Conservation (phyloP, 164 flowering plant species). For the Umbilicus rupestris region DNA sequence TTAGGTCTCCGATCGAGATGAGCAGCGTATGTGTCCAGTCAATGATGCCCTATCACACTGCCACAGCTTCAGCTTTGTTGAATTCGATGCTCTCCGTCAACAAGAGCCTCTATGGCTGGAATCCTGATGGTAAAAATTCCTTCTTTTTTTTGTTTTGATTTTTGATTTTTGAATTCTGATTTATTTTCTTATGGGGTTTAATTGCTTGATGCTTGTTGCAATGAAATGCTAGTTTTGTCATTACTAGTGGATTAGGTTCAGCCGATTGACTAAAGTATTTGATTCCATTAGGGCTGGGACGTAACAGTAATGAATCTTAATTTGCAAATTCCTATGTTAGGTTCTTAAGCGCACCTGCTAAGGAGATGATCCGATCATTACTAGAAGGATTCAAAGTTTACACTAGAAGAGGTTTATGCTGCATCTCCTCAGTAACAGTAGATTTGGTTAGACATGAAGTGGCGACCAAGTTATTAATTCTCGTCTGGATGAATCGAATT, state of each 20-base stretch:
- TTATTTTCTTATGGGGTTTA: neutral
- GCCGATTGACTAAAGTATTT: neutral
- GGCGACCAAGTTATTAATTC: neutral
- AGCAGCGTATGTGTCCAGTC: constrained; percentile 49
- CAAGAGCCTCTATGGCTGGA: constrained; percentile 51
- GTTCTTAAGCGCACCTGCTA: neutral
- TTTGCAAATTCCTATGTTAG: constrained; percentile 1
- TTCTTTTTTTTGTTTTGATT: neutral
- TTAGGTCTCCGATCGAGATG: constrained; percentile 72
- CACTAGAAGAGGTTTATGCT: neutral
- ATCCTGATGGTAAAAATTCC: constrained; percentile 43
- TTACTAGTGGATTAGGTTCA: neutral
- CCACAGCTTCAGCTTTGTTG: constrained; percentile 77
- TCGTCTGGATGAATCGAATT: neutral
- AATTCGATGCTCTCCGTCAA: constrained; percentile 78
- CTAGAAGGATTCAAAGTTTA: neutral
- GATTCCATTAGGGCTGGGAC: neutral
- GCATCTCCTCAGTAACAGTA: neutral
- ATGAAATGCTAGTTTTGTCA: neutral
- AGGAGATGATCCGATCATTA: neutral
- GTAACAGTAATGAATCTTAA: constrained; percentile 4
- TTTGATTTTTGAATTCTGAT: neutral
- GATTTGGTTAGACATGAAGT: neutral
- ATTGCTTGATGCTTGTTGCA: neutral
- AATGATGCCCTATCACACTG: constrained; percentile 74